Evolutionary conservation across 108 stramenopile genomes (phyloP).

Genomic region (Cylindrotheca closterium): DNA sequence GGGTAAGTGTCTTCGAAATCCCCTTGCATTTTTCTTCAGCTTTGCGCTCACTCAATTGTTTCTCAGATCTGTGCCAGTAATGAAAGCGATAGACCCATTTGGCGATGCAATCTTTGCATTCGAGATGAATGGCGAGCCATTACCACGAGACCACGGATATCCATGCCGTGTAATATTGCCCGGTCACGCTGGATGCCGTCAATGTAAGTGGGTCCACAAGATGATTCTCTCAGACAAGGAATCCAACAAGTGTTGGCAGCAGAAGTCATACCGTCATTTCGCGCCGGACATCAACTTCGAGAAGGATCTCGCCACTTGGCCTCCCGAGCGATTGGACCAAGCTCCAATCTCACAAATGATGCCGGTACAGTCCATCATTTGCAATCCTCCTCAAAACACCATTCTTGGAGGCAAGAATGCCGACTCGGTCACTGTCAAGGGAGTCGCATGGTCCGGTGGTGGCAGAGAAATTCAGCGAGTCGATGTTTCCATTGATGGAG

Average conservation of each 20-base stretch:
- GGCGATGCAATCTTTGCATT: slow-evolving; percentile 78
- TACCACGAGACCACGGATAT: slow-evolving; percentile 76
- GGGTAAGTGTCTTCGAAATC: no score
- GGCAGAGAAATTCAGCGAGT: slow-evolving; percentile 77
- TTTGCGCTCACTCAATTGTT: no score
- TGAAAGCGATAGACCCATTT: slow-evolving; percentile 55
- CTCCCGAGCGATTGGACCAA: slow-evolving; percentile 39
- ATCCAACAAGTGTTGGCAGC: slow-evolving; percentile 66
- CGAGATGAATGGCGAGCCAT: slow-evolving; percentile 75
- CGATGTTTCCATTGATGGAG: slow-evolving; percentile 83
- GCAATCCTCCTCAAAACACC: slow-evolving; percentile 41
- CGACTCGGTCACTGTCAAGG: slow-evolving; percentile 52
- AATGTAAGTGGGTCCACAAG: slow-evolving; percentile 25
- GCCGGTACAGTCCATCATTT: slow-evolving; percentile 65
- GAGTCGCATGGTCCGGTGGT: slow-evolving; percentile 78
- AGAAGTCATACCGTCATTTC: slow-evolving; percentile 47
- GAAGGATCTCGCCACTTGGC: slow-evolving; percentile 49
- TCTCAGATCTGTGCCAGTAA: slow-evolving; percentile 37
- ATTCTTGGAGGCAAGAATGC: slow-evolving; percentile 22
- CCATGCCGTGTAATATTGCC: slow-evolving; percentile 73
- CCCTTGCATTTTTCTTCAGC: slow-evolving; percentile 27
- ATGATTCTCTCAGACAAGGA: slow-evolving; percentile 31
- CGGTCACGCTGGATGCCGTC: slow-evolving; percentile 72
- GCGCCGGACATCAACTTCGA: slow-evolving; percentile 50
- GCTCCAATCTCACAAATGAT: slow-evolving; percentile 55